Conservation (phyloP, 306 rosid genomes). For the Pyrus betulifolia region DNA sequence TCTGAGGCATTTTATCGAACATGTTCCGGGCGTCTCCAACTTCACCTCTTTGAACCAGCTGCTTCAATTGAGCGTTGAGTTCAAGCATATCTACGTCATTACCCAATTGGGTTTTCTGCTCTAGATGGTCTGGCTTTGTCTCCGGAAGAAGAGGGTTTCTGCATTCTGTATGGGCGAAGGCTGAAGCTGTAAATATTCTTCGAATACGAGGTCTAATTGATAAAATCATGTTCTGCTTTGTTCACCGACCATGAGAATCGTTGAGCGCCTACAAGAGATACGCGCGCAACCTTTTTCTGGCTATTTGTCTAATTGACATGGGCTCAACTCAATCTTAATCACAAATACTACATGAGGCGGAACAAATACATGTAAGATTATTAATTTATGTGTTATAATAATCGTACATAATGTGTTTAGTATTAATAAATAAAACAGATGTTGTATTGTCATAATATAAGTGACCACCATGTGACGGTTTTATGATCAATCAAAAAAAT, state of each 20-base stretch:
- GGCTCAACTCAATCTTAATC: no score
- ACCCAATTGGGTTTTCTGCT: conserved; percentile 13
- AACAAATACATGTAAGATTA: accelerated
- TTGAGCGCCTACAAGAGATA: not conserved
- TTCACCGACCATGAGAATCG: not conserved
- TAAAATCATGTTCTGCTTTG: conserved; percentile 13
- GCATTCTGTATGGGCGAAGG: conserved; percentile 10
- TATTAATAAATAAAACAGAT: no score
- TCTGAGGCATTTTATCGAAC: conserved; percentile 45
- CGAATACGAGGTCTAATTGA: conserved; percentile 12
- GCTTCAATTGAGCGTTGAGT: conserved; percentile 50
- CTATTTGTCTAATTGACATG: not conserved
- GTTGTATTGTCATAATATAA: no score
- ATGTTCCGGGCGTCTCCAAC: conserved; percentile 38
- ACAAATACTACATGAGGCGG: no score
- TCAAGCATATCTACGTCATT: conserved; percentile 24
- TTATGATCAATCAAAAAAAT: no score
- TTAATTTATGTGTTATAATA: no score
- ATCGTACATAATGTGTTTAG: no score
- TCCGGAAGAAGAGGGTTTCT: conserved; percentile 10
- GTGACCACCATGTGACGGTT: no score
- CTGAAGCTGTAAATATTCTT: conserved; percentile 24
- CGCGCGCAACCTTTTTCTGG: not conserved
- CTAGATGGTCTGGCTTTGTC: conserved; percentile 10
- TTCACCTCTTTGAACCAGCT: conserved; percentile 35